A percentile compares a stretch with the other conserved stretches of the same genome.
These are phyloP conservation scores for Anthostomella pinea DNA, from an alignment of 2,329 filamentous ascomycete genomes.

Conservation along the genomic window DNA sequence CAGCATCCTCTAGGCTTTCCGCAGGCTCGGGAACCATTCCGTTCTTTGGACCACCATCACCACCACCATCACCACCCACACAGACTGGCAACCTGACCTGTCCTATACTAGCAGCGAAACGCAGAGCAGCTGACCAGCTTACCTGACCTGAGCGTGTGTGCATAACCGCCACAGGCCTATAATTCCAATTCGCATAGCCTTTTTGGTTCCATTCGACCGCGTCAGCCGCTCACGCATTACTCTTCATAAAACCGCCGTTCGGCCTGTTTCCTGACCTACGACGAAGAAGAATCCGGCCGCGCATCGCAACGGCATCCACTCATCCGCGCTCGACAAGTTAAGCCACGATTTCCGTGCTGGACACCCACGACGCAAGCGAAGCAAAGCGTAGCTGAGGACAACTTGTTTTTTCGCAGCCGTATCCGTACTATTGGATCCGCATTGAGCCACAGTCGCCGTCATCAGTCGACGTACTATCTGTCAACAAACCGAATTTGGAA, in stretches of 20 bases:
- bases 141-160: constrained; percentile 7
- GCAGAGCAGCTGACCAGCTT: constrained; percentile 21
- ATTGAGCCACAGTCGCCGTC: no score
- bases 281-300: no score
- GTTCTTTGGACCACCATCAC: constrained; percentile 12
- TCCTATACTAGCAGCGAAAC: no score
- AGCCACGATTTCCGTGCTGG: constrained; percentile 22
- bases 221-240: constrained; percentile 24
- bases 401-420: no score
- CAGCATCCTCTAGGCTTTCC: constrained; percentile 25
- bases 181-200: constrained; percentile 13
- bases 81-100: constrained; percentile 5
- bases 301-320: constrained; percentile 14
- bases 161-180: constrained; percentile 5
- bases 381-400: no score
- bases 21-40: constrained; percentile 27
- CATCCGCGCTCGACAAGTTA: constrained; percentile 11
- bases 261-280: no score
- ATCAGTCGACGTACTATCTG: no score
- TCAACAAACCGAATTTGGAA: no score
- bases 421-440: constrained; percentile 3
- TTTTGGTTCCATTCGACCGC: constrained; percentile 21
- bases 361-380: constrained; percentile 11
- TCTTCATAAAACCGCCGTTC: constrained; percentile 13
- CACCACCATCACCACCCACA: constrained; percentile 13